These are phyloP conservation scores for Clavispora vitiphila DNA, from an alignment of 805 yeast genomes.

Conservation along the genomic window DNA sequence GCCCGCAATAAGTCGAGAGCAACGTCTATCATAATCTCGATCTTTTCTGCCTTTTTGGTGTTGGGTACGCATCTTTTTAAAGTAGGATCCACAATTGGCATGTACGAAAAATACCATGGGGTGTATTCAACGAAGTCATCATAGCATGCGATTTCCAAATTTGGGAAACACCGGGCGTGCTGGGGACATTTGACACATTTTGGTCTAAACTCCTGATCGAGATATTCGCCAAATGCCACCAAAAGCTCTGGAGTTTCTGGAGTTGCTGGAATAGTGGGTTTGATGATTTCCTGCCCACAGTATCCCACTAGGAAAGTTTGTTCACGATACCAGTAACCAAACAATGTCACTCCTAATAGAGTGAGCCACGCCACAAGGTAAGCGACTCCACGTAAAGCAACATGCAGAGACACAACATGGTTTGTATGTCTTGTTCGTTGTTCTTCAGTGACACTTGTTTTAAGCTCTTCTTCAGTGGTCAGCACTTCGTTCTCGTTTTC, in stretches of 20 bases:
- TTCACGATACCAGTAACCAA: slow-evolving; percentile 59
- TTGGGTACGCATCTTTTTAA: slow-evolving; percentile 63
- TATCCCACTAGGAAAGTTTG: slow-evolving; percentile 63
- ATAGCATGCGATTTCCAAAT: slow-evolving; percentile 60
- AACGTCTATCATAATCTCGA: slow-evolving; percentile 60
- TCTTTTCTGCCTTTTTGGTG: slow-evolving; percentile 60
- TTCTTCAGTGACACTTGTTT: background rate
- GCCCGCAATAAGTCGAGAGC: slow-evolving; percentile 62
- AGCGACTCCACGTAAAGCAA: slow-evolving; percentile 4
- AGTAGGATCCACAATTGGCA: slow-evolving; percentile 53
- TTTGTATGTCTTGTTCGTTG: background rate
- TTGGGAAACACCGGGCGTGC: slow-evolving; percentile 68
- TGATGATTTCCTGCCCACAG: slow-evolving; percentile 60
- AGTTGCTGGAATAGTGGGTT: slow-evolving; percentile 34
- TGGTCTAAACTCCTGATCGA: slow-evolving; percentile 49
- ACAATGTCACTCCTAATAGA: slow-evolving; percentile 33
- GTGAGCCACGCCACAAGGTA: slow-evolving; percentile 26
- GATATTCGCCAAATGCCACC: slow-evolving; percentile 35
- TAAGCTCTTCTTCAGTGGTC: background rate
- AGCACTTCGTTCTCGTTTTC: background rate
- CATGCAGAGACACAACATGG: background rate
- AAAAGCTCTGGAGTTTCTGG: slow-evolving; percentile 26
- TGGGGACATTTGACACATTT: slow-evolving; percentile 74
- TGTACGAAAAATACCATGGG: slow-evolving; percentile 53
- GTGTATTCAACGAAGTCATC: slow-evolving; percentile 53